Conservation (phyloP, 2,329 filamentous ascomycete species). For the Apiospora arundinis region DNA sequence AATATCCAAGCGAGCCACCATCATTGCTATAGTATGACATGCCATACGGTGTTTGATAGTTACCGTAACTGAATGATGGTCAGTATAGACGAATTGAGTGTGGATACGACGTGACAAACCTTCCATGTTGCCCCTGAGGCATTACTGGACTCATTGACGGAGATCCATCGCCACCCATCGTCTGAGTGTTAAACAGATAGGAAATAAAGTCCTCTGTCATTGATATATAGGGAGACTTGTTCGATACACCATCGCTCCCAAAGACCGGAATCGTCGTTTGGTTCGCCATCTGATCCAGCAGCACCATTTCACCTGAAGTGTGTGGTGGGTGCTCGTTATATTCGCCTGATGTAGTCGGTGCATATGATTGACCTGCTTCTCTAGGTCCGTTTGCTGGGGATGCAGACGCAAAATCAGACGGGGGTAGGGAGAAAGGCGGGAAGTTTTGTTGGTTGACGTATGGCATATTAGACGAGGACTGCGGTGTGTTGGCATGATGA, state of each 20-base stretch:
- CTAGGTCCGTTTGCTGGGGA: conserved; percentile 43
- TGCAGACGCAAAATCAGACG: conserved; percentile 60
- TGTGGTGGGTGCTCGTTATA: conserved; percentile 52
- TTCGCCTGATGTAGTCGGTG: conserved; percentile 47
- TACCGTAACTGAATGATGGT: conserved; percentile 53
- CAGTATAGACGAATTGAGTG: conserved; percentile 36
- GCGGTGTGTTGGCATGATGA: conserved; percentile 53
- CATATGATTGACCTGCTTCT: conserved; percentile 47
- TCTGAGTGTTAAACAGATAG: conserved; percentile 78
- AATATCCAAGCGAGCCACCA: conserved; percentile 58
- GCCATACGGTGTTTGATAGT: conserved; percentile 56
- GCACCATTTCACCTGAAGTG: conserved; percentile 60
- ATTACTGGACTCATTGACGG: conserved; percentile 60
- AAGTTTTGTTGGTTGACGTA: conserved; percentile 69
- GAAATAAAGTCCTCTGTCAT: conserved; percentile 88
- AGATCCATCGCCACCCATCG: conserved; percentile 52
- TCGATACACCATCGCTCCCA: conserved; percentile 77
- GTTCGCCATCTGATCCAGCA: conserved; percentile 67
- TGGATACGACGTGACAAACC: conserved; percentile 47
- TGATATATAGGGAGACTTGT: conserved; percentile 82
- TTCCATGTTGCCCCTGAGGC: conserved; percentile 51
- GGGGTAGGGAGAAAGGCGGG: conserved; percentile 66
- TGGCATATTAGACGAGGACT: conserved; percentile 46
- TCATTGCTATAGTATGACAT: conserved; percentile 57
- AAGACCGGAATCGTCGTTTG: conserved; percentile 83